Conservation (phyloP, 352 stramenopile species). For the Globisporangium orthogonon region DNA sequence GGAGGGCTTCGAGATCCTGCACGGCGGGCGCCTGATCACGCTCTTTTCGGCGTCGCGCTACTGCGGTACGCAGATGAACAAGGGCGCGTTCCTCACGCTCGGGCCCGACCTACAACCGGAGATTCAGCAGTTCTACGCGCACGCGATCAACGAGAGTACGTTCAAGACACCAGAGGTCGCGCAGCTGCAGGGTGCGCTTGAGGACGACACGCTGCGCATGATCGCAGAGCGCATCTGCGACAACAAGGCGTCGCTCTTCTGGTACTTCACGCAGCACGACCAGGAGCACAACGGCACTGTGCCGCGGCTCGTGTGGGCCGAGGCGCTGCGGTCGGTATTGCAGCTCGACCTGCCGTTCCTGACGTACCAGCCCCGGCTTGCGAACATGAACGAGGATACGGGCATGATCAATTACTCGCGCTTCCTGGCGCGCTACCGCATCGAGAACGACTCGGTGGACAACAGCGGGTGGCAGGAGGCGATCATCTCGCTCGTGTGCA, state of each 20-base stretch:
- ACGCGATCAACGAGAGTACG: constrained; percentile 76
- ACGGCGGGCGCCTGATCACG: constrained; percentile 87
- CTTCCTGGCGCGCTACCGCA: constrained; percentile 91
- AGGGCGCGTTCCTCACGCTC: constrained; percentile 90
- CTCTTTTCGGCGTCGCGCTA: constrained; percentile 91
- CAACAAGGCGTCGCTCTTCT: constrained; percentile 89
- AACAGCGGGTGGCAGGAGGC: constrained; percentile 86
- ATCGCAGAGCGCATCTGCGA: constrained; percentile 92
- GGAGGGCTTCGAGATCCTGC: constrained; percentile 89
- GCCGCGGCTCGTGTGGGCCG: constrained; percentile 84
- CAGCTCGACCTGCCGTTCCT: constrained; percentile 89
- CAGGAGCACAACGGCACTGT: constrained; percentile 85
- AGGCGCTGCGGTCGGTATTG: constrained; percentile 89
- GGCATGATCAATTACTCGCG: constrained; percentile 90
- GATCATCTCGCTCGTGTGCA: constrained; percentile 89
- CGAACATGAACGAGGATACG: constrained; percentile 73
- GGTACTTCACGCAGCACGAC: constrained; percentile 92
- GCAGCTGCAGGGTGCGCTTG: constrained; percentile 73
- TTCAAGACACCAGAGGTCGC: constrained; percentile 62
- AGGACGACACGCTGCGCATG: constrained; percentile 90
- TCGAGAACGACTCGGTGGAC: constrained; percentile 86
- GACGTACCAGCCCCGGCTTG: constrained; percentile 85
- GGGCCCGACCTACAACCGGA: constrained; percentile 88
- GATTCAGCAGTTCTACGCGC: constrained; percentile 93
- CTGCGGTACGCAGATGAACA: constrained; percentile 91